Conservation (phyloP, 2,329 filamentous ascomycete genomes). For the Xylaria polymorpha region DNA sequence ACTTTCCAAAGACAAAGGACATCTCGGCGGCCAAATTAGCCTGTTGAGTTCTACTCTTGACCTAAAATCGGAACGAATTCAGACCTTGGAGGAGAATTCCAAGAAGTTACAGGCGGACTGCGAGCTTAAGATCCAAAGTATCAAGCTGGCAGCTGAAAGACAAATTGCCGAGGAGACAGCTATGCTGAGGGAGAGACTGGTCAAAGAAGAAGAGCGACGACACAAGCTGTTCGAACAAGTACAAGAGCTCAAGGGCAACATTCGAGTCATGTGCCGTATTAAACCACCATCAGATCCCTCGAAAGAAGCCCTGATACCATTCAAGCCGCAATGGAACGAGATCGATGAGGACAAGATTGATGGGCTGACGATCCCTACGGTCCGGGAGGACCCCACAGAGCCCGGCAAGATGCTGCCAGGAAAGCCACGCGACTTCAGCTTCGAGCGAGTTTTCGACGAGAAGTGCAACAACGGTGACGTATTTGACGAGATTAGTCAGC, state of each 20-base stretch:
- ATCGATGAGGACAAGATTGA: constrained; percentile 83
- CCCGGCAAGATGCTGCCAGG: constrained; percentile 68
- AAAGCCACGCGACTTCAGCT: constrained; percentile 86
- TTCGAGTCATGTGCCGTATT: constrained; percentile 96
- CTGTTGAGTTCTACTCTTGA: constrained; percentile 46
- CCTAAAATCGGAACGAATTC: constrained; percentile 46
- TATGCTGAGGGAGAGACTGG: constrained; percentile 81
- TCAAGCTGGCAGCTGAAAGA: constrained; percentile 84
- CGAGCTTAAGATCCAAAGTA: constrained; percentile 63
- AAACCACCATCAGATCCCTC: constrained; percentile 73
- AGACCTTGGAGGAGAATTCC: constrained; percentile 43
- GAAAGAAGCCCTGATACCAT: constrained; percentile 76
- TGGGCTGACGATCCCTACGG: constrained; percentile 84
- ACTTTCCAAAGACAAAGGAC: constrained; percentile 48
- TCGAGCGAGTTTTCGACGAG: constrained; percentile 92
- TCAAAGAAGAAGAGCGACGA: constrained; percentile 89
- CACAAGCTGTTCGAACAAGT: constrained; percentile 97
- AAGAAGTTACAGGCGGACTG: constrained; percentile 43
- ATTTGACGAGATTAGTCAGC: constrained; percentile 95
- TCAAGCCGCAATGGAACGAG: constrained; percentile 73
- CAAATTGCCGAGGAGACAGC: constrained; percentile 70
- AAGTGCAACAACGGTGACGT: constrained; percentile 82
- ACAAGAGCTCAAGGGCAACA: constrained; percentile 97
- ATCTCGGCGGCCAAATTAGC: constrained; percentile 49
- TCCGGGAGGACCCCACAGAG: constrained; percentile 85